Base-by-base conservation (phyloP, 306 rosid species). In the Trifolium subterraneum region DNA sequence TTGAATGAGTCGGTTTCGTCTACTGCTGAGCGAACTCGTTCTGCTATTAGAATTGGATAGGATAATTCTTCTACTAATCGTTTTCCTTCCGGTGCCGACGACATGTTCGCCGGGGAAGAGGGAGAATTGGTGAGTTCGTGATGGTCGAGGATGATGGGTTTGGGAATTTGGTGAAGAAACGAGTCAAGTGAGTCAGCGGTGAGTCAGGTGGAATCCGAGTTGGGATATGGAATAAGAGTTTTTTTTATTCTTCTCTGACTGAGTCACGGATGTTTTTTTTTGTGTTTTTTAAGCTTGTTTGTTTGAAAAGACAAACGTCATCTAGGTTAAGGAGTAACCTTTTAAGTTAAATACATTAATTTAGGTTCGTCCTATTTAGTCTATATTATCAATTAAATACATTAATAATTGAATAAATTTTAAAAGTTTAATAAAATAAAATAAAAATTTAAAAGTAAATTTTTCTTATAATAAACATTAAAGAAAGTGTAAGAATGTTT, bases 1-100 rank as follows among this genome's bases (percentile, higher is more conserved):
- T 85, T 88, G 84, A 84, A 91, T 5, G 85, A 87, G 62, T 81
- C 74, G 2, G 89, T 85, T 67, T 86, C 91, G 22, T 84, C 85
- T 2, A 79, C 84, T 44, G 95, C 89, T 14, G 82, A 64, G 20
- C 85, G 87, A 68, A 88, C 76, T 64, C 88, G 86, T 84, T 90
- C 98, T 18, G 95, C 84, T 11, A 92, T 39, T 0, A 86, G 50
- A 81, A 92, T 90, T 64, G 92, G 91, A 78, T 80, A 78, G 42
- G 93, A 83, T n/a, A 93, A 69, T 52, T 86, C 83, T 29, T 87
- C 95, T 41, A 83, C 88, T 31, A 93, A 58, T 56, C 77, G 88
- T 79, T 86, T 87, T 59, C 84, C 89, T 33, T 81, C 88, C 78
- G 75, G 31, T 23, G 45, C 54, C 52, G 69, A 23, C 29, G 84